A percentile compares a stretch with the other conserved stretches of the same genome.
Evolutionary conservation across 805 yeast genomes (phyloP).

Genomic region (Candida nemodendra): DNA sequence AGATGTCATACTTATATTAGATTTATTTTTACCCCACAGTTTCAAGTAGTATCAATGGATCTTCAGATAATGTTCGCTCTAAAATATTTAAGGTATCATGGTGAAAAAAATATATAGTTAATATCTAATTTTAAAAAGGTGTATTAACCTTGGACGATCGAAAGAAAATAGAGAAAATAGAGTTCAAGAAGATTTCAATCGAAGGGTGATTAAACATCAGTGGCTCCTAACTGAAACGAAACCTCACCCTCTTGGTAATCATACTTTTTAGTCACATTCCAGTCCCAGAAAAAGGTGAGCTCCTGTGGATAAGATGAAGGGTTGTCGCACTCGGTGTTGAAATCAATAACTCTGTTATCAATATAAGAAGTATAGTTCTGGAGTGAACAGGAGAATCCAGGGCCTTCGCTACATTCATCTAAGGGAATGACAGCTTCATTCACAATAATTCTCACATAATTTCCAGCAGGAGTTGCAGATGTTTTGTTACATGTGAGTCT

Average conservation of each 20-base stretch:
- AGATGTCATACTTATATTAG: too few species aligned
- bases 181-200: too few species aligned
- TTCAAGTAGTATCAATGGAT: too few species aligned
- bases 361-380: slow-evolving; percentile 33
- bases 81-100: too few species aligned
- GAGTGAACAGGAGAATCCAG: slow-evolving; percentile 48
- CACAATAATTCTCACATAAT: slow-evolving; percentile 44
- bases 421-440: slow-evolving; percentile 56
- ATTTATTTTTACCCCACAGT: too few species aligned
- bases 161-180: too few species aligned
- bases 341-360: slow-evolving; percentile 1
- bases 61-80: too few species aligned
- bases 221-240: neutral
- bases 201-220: neutral
- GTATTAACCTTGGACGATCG: too few species aligned
- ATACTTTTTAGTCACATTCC: slow-evolving; percentile 1
- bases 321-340: slow-evolving; percentile 3
- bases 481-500: slow-evolving; percentile 37
- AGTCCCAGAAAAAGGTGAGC: slow-evolving; percentile 9
- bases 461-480: slow-evolving; percentile 8
- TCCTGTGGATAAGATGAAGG: slow-evolving; percentile 1
- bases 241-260: neutral
- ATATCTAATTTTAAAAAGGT: too few species aligned
- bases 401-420: slow-evolving; percentile 47
- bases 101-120: too few species aligned